Evolutionary conservation across 2,329 filamentous ascomycete species (phyloP), one percentile per base, ranked within the genome.

Genomic region (Monilinia aucupariae): DNA sequence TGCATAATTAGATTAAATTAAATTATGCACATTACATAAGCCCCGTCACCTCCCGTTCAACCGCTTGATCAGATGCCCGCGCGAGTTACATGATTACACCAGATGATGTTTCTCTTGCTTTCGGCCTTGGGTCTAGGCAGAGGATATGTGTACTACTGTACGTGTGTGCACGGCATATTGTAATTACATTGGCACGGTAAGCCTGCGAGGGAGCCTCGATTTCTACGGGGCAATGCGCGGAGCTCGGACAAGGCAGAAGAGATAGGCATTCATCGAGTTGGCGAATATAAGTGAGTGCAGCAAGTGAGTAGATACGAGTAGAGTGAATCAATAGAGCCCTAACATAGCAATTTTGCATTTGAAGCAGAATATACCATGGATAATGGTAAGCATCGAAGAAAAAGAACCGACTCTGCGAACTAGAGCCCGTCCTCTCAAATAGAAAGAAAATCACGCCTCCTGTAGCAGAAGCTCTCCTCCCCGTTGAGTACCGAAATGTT

Each of bases 401-500:
- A 39, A 20, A 53, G 27, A 53, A 51, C 30, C 47, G 22, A 22
- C 30, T 32, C 37, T 45, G 54, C n/a, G 30, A 37, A 41, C 22
- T 20, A 25, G n/a, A 47, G 20, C 13, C 17, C 41, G 17, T 17
- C 54, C 41, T 47, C 20, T 22, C 17, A 15, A 25, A 37, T 50
- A 59, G 25, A 39, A 51, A 25, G 34, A 50, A 37, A 39, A 39
- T 51, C 45, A 50, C 45, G 12, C 9, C 22, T 30, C 34, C 20
- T 10, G 10, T n/a, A 25, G 27, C 15, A 47, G 41, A 56, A 34
- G 41, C 55, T 51, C 17, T 30, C 56, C 17, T 30, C 56, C 32
- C 32, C 27, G 25, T 58, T 47, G 54, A 45, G 50, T 59, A 30
- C 45, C 32, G 17, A 59, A 59, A 50, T 59, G n/a, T 37, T 50